Evolutionary conservation across 805 yeast genomes (phyloP), one percentile per base, ranked within the genome.

Genomic region (Ogataea salicorniae): DNA sequence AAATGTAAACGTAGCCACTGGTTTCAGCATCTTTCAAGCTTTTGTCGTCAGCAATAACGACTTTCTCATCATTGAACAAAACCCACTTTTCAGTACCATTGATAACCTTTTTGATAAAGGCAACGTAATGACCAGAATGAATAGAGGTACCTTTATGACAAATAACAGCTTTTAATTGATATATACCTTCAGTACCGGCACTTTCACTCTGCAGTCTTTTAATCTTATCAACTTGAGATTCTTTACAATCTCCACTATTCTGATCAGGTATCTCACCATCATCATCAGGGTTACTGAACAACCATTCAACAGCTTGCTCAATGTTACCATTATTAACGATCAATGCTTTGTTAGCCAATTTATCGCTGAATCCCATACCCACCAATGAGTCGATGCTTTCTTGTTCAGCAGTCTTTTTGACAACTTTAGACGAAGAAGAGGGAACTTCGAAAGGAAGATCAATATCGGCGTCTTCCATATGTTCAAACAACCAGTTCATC

Each of bases 111-210:
- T 72, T 76, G 33, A 87, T 71, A 58, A 85, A 90, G 1, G 83
- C 87, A 37, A 91, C 97, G 64, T 90, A 90, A 63, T 90, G 97
- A 0, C 97, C 97, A 0, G 96, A 87, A 55, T 91, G 96, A 1
- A 88, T 84, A 13, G 95, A 84, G 2, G 81, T 73, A 7, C 97
- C 97, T 63, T 90, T 91, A 64, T 90, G 97, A 62, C 96, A 89
- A 15, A 91, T 73, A 5, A 87, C 83, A 0, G 85, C 84, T 39
- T 75, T 71, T 42, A 91, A 64, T 4, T 57, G 51, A 59, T 83
- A 89, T 3, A 29, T 22, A 4, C 45, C 49, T 8, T 39, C 26
- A 8, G 36, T 34, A 3, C 39, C 34, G 2, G 50, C 37, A 3
- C 45, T 36, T 5, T 37, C 41, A 6, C 37, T 33, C 22, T 51